Conservation (phyloP, 192 early-diverging fungal species). For the Dimargaris xerosporica region DNA sequence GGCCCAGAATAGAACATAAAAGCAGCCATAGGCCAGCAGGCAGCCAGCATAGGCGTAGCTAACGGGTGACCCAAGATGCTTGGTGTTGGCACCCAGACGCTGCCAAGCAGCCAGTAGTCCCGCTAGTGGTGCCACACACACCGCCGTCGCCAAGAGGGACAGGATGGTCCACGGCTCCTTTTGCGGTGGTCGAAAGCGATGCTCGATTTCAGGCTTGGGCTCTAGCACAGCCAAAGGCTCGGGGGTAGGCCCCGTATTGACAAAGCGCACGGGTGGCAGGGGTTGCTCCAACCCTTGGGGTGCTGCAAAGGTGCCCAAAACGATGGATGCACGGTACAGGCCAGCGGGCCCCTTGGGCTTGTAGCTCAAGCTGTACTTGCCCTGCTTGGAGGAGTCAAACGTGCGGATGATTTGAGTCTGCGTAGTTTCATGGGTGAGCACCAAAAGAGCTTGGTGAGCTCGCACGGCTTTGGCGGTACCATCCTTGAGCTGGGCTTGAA, state of each 20-base stretch:
- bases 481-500: neutral
- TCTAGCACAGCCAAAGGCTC: too few species aligned
- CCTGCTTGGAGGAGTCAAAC: neutral
- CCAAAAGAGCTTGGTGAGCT: conserved; percentile 5
- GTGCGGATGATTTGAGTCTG: neutral
- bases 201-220: neutral
- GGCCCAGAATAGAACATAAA: conserved; percentile 7
- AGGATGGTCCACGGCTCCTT: neutral
- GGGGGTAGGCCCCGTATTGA: neutral
- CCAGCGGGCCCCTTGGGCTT: neutral
- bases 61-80: neutral
- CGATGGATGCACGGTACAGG: neutral
- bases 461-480: neutral
- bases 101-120: neutral
- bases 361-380: neutral
- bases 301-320: conserved; percentile 1
- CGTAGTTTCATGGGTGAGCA: neutral
- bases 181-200: neutral
- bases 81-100: neutral
- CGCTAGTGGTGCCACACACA: neutral
- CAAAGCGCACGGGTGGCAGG: neutral
- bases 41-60: neutral
- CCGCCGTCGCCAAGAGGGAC: neutral
- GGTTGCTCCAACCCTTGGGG: too few species aligned
- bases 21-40: neutral